Base-by-base conservation (phyloP, 2,329 filamentous ascomycete genomes). In the Teratosphaeria gauchensis region DNA sequence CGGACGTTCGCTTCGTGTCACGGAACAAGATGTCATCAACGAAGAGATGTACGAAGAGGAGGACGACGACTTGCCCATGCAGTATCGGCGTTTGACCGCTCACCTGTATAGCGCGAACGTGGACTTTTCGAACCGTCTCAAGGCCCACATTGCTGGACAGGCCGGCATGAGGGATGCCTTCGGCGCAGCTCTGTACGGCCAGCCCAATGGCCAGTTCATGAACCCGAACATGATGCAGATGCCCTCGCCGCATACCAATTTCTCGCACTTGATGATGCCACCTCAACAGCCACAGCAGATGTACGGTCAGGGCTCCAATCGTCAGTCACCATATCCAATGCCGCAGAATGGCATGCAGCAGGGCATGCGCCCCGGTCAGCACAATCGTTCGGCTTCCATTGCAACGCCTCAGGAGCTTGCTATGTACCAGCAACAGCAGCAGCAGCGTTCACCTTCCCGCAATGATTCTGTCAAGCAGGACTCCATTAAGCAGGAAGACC, bases 21-120 rank as follows among this genome's bases (percentile, higher is more conserved):
- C 87, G 30, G 88, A 92, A 72, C 83, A 94, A 68, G 91, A 94
- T 74, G 91, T 96, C 12, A 78, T 88, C 65, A 91, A 90, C 62
- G 92, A 96, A 72, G 90, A 95, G 72, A 95, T 96, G 90, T 96
- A 96, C 70, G 91, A 96, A 69, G 92, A 96, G 73, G 89, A 95
- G 69, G 91, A 95, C 56, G 89, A 95, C 65, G 88, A 92, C 58
- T 71, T 89, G 28, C 85, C 87, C 0, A 80, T 84, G 61, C 83
- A 84, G 57, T 88, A 85, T 68, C 80, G 84, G 59, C 77, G 84
- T 14, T 75, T 90, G 33, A 83, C 83, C 14, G 79, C 83, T 2
- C 81, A 86, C 65, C 75, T 88, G 59, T 80, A 84, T 64, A 86
- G 82, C 1, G 77, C 76, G 16, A 84, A 83, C 1, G 72, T 78